Evolutionary conservation across 2,329 filamentous ascomycete genomes (phyloP), one percentile per base, ranked within the genome.

Genomic region (Dendrostoma leiphaemia): DNA sequence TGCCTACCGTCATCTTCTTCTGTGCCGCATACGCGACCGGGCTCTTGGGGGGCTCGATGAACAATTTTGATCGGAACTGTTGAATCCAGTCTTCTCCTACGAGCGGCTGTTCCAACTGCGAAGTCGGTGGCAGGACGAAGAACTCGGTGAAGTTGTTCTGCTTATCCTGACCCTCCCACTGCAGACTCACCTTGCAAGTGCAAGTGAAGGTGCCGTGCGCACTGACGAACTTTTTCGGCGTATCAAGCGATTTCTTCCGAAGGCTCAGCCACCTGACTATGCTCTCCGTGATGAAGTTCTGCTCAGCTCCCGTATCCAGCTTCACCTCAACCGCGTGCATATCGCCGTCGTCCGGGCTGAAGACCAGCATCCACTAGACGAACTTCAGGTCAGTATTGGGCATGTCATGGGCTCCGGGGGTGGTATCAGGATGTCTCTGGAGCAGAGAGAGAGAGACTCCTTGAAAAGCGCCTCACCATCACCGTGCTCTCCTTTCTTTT

Each of bases 1-100:
- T 83, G 19, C 32, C 35, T 28, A 48, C 46, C 9, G 34, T 48
- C 46, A 24, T 28, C 21, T 38, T 38, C 12, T 40, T 28, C 26
- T 38, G 34, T 23, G 32, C 34, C 4, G 34, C 35, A 13, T 38
- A 48, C 7, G 34, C 32, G 15, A 48, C 26, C 21, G 46, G 2
- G 7, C 26, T 29, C 23, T n/a, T 48, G 6, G 46, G 46, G 15
- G 12, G 13, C n/a, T 48, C 46, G 21, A 23, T 40, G 23, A 48
- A 28, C 5, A 48, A 34, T 34, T 19, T 19, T 19, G 24, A n/a
- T 17, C 23, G 12, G 23, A 40, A 19, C 24, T 38, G 2, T 21
- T 37, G 29, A 13, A 48, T 38, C 17, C 9, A 40, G 13, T 38
- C 34, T 9, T 28, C 15, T 28, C 46, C 23, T 5, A 48, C 21